Base-by-base conservation (phyloP, 139 green algal species). In the Trebouxia sp. region DNA sequence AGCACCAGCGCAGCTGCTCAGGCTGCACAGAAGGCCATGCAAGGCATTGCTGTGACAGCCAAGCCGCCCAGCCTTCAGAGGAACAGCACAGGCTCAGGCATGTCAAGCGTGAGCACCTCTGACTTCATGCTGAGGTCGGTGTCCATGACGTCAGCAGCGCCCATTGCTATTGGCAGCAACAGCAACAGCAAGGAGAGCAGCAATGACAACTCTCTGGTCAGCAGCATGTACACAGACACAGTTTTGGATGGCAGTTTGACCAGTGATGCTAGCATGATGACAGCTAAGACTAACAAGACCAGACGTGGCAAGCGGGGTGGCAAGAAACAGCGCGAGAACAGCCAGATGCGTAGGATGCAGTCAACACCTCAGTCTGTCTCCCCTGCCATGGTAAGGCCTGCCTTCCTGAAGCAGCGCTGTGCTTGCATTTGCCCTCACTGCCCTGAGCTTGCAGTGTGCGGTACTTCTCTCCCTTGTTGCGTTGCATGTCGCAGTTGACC, bases 271-370 rank as follows among this genome's bases (percentile, higher is more conserved):
- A 70, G 75, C 75, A 62, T 56, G 74, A 47, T 58, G 24, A 48
- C 51, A 11, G 30, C 50, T 38, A 56, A 78, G 12, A 75, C 42
- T 5, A 72, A 76, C 43, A 76, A 76, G 43, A 85, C 81, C 43
- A 41, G 81, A 45, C 56, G 81, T 45, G 81, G 81, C 20, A 85
- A 85, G 74, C 81, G 81, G 4, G 81, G 56, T 0, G 81, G 81
- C 32, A 39, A 41, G 12, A 80, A 85, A 32, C 75, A 81, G 58
- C 56, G 58, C 24, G 56, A 81, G 47, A 78, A 48, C 50, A 77
- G 69, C 12, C 41, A 41, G 69, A 51, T 53, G 24, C 42, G 42
- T n/a, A 51, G 41, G 22, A 38, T 56, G 69, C 69, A 77, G 69
- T 77, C 69, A 35, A 24, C 55, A 26, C 41, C 69, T 41, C 11